Percentiles rank a stretch among this genome's conserved stretches.
Conservation (phyloP, 352 stramenopile genomes). For the Pseudoperonospora humuli region DNA sequence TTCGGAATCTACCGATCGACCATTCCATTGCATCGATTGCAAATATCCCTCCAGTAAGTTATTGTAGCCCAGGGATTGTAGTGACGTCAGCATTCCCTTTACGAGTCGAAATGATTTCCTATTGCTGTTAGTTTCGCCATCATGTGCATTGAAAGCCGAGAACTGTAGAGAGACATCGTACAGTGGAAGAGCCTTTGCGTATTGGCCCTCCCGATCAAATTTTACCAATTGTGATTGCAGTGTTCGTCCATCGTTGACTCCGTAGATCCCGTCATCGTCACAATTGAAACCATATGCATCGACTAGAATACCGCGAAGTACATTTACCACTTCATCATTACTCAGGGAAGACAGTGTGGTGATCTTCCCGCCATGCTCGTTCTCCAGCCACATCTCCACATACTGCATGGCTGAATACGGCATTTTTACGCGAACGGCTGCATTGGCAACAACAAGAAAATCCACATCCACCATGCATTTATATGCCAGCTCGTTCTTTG, state of each 20-base stretch:
- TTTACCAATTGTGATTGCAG: constrained; percentile 63
- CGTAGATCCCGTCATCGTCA: constrained; percentile 68
- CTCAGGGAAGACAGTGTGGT: constrained; percentile 26
- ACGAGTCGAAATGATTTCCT: constrained; percentile 10
- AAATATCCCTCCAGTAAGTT: constrained; percentile 58
- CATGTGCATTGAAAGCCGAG: constrained; percentile 6
- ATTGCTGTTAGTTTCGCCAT: neutral
- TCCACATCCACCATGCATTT: constrained; percentile 53
- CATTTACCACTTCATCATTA: constrained; percentile 26
- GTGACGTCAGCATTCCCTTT: constrained; percentile 51
- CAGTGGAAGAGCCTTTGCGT: constrained; percentile 51
- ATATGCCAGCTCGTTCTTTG: constrained; percentile 35
- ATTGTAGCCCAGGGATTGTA: constrained; percentile 68
- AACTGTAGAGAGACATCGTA: constrained; percentile 71
- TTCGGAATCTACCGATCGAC: neutral
- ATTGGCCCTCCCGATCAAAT: constrained; percentile 61
- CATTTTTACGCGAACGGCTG: constrained; percentile 71
- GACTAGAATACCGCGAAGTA: constrained; percentile 47
- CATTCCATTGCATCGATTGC: constrained; percentile 19
- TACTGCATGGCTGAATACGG: constrained; percentile 86
- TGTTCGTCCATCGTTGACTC: constrained; percentile 66
- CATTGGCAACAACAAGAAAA: constrained; percentile 52
- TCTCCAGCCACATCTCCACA: constrained; percentile 83
- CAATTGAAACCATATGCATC: constrained; percentile 55
- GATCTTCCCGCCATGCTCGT: constrained; percentile 37